Conservation (phyloP, 768 basidiomycete genomes). For the Boletus fagicola region DNA sequence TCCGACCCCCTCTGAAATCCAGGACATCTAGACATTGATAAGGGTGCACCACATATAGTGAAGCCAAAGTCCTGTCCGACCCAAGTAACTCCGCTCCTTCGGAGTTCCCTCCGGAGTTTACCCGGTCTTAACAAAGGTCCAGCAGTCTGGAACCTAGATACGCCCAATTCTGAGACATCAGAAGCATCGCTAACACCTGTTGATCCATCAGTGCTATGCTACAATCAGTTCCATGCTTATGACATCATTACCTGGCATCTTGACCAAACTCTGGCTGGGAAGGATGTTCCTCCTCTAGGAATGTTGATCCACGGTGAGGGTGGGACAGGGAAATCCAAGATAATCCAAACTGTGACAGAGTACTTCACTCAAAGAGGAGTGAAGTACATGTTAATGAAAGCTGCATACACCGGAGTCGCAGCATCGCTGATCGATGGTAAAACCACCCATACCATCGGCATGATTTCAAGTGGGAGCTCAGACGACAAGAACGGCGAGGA, state of each 20-base stretch:
- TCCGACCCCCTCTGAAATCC: too few relatives aligned
- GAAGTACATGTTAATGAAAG: neutral
- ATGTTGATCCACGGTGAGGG: neutral
- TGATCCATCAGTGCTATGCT: neutral
- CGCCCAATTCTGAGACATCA: neutral
- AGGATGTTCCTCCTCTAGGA: neutral
- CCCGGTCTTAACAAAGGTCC: too few relatives aligned
- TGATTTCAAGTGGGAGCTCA: neutral
- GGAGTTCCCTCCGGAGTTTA: too few relatives aligned
- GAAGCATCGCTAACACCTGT: neutral
- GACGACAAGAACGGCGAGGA: neutral
- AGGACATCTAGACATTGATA: too few relatives aligned
- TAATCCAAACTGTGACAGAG: neutral
- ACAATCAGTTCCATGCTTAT: neutral
- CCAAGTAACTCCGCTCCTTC: too few relatives aligned
- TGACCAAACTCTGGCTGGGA: neutral
- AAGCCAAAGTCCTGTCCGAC: too few relatives aligned
- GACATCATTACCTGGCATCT: neutral
- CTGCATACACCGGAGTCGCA: neutral
- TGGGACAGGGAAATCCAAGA: neutral
- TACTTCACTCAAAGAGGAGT: neutral
- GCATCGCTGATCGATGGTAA: neutral
- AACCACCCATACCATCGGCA: neutral
- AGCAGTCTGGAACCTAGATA: neutral
- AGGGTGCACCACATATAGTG: too few relatives aligned